These are phyloP conservation scores for Physcomitrium patens DNA, from an alignment of 225 moss, liverwort and hornwort genomes.

Conservation along the genomic window DNA sequence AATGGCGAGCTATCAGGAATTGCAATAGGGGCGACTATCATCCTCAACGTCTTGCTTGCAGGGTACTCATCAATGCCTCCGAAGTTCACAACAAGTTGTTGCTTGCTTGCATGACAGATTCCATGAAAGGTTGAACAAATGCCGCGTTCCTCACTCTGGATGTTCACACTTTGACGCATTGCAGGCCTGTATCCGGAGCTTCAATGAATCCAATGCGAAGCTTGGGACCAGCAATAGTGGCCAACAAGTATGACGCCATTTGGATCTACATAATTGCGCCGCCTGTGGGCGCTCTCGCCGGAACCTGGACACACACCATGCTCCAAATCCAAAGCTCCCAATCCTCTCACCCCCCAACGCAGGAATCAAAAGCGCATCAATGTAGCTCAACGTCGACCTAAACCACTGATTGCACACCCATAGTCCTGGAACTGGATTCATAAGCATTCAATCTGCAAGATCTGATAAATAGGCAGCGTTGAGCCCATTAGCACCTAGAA, in stretches of 20 bases:
- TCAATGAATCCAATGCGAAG: slow-evolving; percentile 59
- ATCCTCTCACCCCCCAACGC: neutral
- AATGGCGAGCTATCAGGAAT: slow-evolving; percentile 52
- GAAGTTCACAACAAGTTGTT: neutral
- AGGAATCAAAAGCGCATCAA: no score
- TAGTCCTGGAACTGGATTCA: no score
- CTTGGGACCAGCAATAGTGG: slow-evolving; percentile 53
- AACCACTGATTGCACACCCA: no score
- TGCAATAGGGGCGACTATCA: slow-evolving; percentile 49
- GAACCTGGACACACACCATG: slow-evolving; percentile 50
- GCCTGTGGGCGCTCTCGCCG: slow-evolving; percentile 50
- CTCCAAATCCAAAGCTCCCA: slow-evolving; percentile 28
- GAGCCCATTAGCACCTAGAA: no score
- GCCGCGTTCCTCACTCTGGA: neutral
- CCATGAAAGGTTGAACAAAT: neutral
- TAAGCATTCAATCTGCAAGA: no score
- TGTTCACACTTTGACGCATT: neutral
- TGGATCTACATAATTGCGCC: slow-evolving; percentile 59
- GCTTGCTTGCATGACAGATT: neutral
- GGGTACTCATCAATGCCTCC: slow-evolving; percentile 31
- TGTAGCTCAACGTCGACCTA: no score
- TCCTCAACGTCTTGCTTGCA: slow-evolving; percentile 52
- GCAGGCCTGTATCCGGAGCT: slow-evolving; percentile 56
- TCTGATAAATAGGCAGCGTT: no score
- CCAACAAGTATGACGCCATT: slow-evolving; percentile 42